Base-by-base conservation (phyloP, 371 early-diverging fungal genomes). In the Mortierella sp. region DNA sequence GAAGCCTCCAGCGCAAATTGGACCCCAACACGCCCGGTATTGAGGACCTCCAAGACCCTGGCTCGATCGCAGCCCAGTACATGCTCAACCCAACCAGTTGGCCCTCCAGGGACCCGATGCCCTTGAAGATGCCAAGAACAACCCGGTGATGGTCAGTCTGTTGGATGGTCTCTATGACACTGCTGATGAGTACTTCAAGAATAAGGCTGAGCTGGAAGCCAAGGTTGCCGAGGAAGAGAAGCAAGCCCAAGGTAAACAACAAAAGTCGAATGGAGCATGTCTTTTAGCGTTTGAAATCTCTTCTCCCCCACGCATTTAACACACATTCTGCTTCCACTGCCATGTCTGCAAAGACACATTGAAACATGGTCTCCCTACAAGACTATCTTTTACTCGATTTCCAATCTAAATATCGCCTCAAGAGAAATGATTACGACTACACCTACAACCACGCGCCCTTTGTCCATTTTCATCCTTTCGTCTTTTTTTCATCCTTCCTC, bases 1-100 rank as follows among this genome's bases (percentile, higher is more conserved):
- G 34, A 22, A 6, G 19, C 10, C 7, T 69, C 0, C 50, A 65
- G 24, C 52, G 22, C 13, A 31, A 64, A 37, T 41, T 75, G 55
- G 70, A 75, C 31, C 75, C 75, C 29, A 64, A 64, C 44, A 74
- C 65, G 2, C 68, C 75, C 26, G 70, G 75, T 14, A 64, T 64
- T 31, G 70, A 75, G 34, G 65, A 75, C n/a, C 45, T 75, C 44
- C 58, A 75, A 41, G 75, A 69, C n/a, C 55, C 70, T 1, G 40
- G 47, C 43, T 50, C 52, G 29, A 69, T 65, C 5, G 24, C 52
- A 11, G 68, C 63, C 9, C 75, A 75, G 55, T 11, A 34, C 3
- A 1, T 69, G 13, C n/a, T 75, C 45, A 75, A 69, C 65, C 4
- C 45, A 75, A 69, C 65, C 4, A 41, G 1, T 37, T 75, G 29